Conservation (phyloP, 2,329 filamentous ascomycete species). For the Verticillium nonalfalfae region DNA sequence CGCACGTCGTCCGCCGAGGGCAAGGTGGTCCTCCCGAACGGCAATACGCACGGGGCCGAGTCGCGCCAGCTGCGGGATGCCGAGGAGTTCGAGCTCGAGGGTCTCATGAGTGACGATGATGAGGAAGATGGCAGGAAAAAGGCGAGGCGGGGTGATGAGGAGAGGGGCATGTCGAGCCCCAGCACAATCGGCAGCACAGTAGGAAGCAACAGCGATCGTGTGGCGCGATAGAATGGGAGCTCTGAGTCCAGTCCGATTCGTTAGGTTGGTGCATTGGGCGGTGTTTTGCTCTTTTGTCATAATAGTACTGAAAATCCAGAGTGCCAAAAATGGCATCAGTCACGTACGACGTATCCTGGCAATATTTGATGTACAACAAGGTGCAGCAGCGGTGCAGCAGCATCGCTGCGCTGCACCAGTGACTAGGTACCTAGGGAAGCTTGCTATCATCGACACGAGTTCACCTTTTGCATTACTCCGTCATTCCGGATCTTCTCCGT, state of each 20-base stretch:
- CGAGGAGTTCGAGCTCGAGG: slow-evolving; percentile 90
- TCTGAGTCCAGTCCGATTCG: not conserved
- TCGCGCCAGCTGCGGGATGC: slow-evolving; percentile 60
- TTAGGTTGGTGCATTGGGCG: not conserved
- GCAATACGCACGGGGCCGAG: slow-evolving; percentile 11
- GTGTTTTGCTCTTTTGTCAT: not conserved
- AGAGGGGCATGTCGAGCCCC: slow-evolving; percentile 17
- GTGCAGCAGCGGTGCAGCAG: no score
- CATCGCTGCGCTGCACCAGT: no score
- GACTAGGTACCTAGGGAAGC: no score
- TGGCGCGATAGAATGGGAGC: slow-evolving; percentile 12
- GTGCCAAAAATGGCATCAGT: no score
- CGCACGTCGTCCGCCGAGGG: slow-evolving; percentile 38
- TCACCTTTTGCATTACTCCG: not conserved
- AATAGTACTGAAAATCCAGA: not conserved
- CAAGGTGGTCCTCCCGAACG: slow-evolving; percentile 27
- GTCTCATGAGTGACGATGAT: slow-evolving; percentile 83
- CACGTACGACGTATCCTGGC: no score
- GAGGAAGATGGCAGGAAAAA: slow-evolving; percentile 40
- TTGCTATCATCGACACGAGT: no score
- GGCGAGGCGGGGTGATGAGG: slow-evolving; percentile 22
- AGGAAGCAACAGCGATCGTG: slow-evolving; percentile 36
- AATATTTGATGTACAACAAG: no score
- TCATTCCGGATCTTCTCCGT: not conserved
- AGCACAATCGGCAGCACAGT: slow-evolving; percentile 27